Conservation (phyloP, 164 flowering plant species). For the Akebia trifoliata region DNA sequence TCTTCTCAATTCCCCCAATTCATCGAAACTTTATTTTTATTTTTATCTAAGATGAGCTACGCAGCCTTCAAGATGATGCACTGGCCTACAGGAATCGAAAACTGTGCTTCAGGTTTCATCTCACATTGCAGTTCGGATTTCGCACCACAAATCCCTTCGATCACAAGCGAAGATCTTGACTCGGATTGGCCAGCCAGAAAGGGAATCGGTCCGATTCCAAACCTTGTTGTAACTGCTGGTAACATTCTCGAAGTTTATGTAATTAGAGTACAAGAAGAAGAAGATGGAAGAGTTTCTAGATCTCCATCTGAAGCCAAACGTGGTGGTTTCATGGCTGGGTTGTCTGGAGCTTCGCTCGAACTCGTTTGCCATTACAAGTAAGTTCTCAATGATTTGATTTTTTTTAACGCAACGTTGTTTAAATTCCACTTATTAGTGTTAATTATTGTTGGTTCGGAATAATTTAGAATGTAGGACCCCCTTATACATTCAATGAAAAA, state of each 20-base stretch:
- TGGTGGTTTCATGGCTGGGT: conserved; percentile 72
- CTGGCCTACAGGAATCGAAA: conserved; percentile 86
- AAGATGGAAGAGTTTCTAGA: conserved; percentile 31
- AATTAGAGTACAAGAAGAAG: conserved; percentile 68
- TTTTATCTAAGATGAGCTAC: conserved; percentile 56
- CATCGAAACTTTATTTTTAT: conserved; percentile 11
- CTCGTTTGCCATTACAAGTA: conserved; percentile 93
- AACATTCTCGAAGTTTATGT: conserved; percentile 75
- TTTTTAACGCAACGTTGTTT: background rate
- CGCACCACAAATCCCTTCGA: conserved; percentile 36
- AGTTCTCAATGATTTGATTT: background rate
- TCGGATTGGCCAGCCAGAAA: conserved; percentile 51
- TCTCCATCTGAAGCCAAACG: conserved; percentile 38
- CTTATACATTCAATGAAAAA: too few relatives aligned
- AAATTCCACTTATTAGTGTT: too few relatives aligned
- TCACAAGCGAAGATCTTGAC: conserved; percentile 59
- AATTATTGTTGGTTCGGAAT: too few relatives aligned
- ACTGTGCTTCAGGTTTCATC: conserved; percentile 84
- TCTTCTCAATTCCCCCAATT: background rate
- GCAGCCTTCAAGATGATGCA: conserved; percentile 96
- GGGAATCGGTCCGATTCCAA: conserved; percentile 69
- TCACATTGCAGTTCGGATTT: conserved; percentile 61
- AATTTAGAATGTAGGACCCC: too few relatives aligned
- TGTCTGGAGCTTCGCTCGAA: conserved; percentile 83
- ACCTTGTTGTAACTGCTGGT: conserved; percentile 72